Conservation (phyloP, 106 monocot species). For the Chionographis japonica region DNA sequence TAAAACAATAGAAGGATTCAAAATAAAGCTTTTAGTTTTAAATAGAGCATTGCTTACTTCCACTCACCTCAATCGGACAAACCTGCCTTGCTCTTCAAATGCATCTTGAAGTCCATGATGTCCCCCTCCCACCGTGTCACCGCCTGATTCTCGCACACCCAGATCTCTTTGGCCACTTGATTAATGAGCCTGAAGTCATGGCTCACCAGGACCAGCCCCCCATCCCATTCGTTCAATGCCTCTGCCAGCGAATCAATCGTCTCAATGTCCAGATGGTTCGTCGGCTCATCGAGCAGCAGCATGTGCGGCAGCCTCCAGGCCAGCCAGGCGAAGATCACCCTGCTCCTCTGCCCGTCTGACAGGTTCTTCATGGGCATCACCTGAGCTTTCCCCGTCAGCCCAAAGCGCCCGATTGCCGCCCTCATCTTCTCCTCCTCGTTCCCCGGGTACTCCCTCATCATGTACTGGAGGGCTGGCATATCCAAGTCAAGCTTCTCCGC, state of each 20-base stretch:
- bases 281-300: slow-evolving; percentile 82
- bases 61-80: slow-evolving; percentile 26
- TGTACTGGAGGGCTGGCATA: slow-evolving; percentile 79
- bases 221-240: slow-evolving; percentile 79
- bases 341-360: slow-evolving; percentile 77
- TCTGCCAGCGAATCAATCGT: slow-evolving; percentile 86
- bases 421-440: slow-evolving; percentile 95
- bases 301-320: slow-evolving; percentile 81
- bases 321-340: slow-evolving; percentile 84
- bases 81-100: slow-evolving; percentile 72
- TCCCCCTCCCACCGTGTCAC: slow-evolving; percentile 76
- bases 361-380: slow-evolving; percentile 86
- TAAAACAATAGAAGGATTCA: no score
- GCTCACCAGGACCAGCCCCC: slow-evolving; percentile 81
- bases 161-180: slow-evolving; percentile 82
- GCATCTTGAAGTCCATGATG: slow-evolving; percentile 83
- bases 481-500: slow-evolving; percentile 91
- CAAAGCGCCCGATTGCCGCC: slow-evolving; percentile 72
- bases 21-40: no score
- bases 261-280: slow-evolving; percentile 85
- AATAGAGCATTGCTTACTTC: no score
- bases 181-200: slow-evolving; percentile 86
- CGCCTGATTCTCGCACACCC: slow-evolving; percentile 82
- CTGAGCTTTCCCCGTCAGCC: slow-evolving; percentile 77
- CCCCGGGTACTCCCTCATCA: slow-evolving; percentile 88